A percentile compares a stretch with the other conserved stretches of the same genome.
These are phyloP conservation scores for Candida corydali DNA, from an alignment of 805 yeast species.

Conservation along the genomic window DNA sequence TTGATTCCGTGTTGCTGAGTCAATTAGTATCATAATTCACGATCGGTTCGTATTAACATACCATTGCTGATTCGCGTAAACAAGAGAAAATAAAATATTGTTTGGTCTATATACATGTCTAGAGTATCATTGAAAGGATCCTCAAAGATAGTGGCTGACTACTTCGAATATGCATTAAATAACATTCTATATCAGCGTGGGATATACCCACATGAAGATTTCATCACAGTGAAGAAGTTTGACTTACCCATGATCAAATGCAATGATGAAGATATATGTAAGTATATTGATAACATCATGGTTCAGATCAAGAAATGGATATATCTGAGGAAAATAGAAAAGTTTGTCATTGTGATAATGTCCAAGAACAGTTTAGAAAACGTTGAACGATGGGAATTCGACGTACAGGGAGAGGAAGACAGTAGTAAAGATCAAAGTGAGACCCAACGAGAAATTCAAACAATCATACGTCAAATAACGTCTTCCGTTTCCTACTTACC, in stretches of 20 bases:
- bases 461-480: constrained; percentile 82
- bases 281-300: constrained; percentile 64
- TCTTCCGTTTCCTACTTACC: constrained; percentile 87
- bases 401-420: constrained; percentile 39
- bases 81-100: background rate
- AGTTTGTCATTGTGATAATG: constrained; percentile 69
- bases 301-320: constrained; percentile 71
- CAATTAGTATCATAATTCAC: too few relatives aligned
- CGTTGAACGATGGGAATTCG: constrained; percentile 86
- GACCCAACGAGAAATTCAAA: constrained; percentile 74
- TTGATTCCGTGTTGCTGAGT: constrained; percentile 66
- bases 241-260: constrained; percentile 72
- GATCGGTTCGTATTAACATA: constrained; percentile 2
- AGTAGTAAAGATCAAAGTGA: constrained; percentile 38
- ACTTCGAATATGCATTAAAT: constrained; percentile 77
- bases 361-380: constrained; percentile 62
- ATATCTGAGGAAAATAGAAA: constrained; percentile 59
- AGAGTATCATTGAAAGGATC: constrained; percentile 72
- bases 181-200: constrained; percentile 85
- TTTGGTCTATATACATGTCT: too few relatives aligned
- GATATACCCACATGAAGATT: constrained; percentile 84
- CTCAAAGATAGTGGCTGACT: constrained; percentile 73
- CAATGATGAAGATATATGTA: constrained; percentile 69
- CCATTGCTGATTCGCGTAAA: constrained; percentile 1
- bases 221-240: constrained; percentile 71